Conservation (phyloP, 2,329 filamentous ascomycete genomes). For the Sphaerulina populicola region DNA sequence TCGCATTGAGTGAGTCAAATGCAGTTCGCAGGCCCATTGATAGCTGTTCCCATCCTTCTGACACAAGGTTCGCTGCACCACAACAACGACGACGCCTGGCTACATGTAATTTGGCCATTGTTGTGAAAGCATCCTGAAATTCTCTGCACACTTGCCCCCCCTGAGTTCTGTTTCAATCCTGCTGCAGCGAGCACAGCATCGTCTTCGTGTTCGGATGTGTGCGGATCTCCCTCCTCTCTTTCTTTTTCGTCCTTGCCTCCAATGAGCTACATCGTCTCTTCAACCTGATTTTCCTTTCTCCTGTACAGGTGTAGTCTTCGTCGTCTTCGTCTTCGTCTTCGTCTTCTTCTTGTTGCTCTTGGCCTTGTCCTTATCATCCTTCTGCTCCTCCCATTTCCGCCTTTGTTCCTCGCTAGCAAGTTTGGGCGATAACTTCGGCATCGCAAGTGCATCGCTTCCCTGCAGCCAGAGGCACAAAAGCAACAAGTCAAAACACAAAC, state of each 20-base stretch:
- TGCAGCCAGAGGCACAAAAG: slow-evolving; percentile 11
- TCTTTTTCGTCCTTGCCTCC: not conserved
- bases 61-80: too few species aligned
- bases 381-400: not conserved
- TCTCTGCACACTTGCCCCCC: not conserved
- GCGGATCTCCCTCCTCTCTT: not conserved
- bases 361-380: not conserved
- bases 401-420: not conserved
- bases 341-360: not conserved
- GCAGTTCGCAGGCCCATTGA: too few species aligned
- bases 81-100: too few species aligned
- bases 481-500: slow-evolving; percentile 10
- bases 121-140: not conserved
- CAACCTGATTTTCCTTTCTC: not conserved
- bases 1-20: too few species aligned
- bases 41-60: too few species aligned
- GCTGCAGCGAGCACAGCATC: not conserved
- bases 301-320: not conserved
- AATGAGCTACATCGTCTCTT: not conserved
- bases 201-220: not conserved
- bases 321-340: not conserved
- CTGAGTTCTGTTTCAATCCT: not conserved
- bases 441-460: slow-evolving; percentile 12
- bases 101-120: too few species aligned
- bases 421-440: not conserved